These are phyloP conservation scores for Alternaria ethzedia DNA, from an alignment of 2,329 filamentous ascomycete species.

Conservation along the genomic window DNA sequence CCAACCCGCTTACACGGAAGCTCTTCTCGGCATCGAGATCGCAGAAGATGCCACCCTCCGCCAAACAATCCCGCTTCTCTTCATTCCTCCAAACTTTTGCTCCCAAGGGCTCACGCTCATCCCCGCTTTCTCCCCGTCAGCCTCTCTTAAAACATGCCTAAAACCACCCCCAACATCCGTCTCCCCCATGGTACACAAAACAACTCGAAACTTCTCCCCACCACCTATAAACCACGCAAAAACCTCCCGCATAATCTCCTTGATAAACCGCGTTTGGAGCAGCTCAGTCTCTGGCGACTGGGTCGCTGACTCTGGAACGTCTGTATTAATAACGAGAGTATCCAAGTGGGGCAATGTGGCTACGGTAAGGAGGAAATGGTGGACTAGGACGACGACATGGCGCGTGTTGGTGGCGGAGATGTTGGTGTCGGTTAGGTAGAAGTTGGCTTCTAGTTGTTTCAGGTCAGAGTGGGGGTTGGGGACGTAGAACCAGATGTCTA, in stretches of 20 bases:
- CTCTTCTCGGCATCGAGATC: background rate
- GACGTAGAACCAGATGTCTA: background rate
- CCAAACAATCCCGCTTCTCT: background rate
- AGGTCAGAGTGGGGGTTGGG: background rate
- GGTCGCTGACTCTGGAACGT: background rate
- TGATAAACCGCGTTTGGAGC: background rate
- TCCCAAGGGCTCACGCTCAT: background rate
- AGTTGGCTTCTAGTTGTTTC: background rate
- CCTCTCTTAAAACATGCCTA: background rate
- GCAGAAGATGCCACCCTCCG: background rate
- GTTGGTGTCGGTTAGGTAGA: background rate
- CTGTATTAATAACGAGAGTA: background rate
- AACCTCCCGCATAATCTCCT: background rate
- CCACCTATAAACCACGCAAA: background rate
- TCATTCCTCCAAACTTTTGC: too few species aligned
- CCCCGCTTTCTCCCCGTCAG: background rate
- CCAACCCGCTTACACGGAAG: background rate
- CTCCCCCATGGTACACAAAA: background rate
- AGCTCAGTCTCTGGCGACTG: background rate
- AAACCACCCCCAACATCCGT: background rate
- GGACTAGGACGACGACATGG: background rate
- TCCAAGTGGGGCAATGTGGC: background rate
- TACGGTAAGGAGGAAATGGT: rapidly evolving
- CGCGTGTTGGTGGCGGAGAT: background rate
- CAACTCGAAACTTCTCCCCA: background rate